These are phyloP conservation scores for Exophiala oligosperma DNA, from an alignment of 2,329 filamentous ascomycete genomes.

Conservation along the genomic window DNA sequence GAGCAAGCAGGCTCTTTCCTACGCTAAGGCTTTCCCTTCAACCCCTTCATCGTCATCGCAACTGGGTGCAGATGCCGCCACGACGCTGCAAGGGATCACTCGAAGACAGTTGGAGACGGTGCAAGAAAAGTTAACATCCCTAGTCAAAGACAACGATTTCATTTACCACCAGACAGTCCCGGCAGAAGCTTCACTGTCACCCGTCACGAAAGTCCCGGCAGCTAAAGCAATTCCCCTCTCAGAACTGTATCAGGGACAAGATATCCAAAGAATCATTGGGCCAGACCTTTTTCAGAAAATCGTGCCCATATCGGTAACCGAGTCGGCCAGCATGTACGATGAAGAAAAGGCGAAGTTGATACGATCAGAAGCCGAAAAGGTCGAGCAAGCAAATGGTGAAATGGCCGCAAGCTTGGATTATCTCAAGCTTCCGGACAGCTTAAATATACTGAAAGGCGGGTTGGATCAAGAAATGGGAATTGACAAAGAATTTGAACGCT, in stretches of 20 bases:
- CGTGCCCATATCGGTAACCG: slow-evolving; percentile 91
- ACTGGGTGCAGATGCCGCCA: slow-evolving; percentile 74
- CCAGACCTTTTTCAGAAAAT: slow-evolving; percentile 97
- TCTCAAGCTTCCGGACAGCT: slow-evolving; percentile 79
- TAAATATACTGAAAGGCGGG: slow-evolving; percentile 89
- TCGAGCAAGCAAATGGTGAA: slow-evolving; percentile 89
- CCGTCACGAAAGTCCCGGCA: slow-evolving; percentile 86
- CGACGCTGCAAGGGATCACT: slow-evolving; percentile 73
- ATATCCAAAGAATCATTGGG: slow-evolving; percentile 94
- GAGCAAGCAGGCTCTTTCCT: slow-evolving; percentile 74
- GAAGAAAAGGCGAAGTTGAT: slow-evolving; percentile 98
- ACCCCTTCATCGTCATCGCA: slow-evolving; percentile 80
- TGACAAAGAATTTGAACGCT: slow-evolving; percentile 87
- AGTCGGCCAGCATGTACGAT: slow-evolving; percentile 94
- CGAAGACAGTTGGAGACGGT: slow-evolving; percentile 79
- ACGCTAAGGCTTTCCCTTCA: slow-evolving; percentile 76
- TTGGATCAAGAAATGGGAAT: slow-evolving; percentile 85
- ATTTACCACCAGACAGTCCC: slow-evolving; percentile 96
- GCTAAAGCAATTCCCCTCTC: slow-evolving; percentile 97
- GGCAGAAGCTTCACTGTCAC: slow-evolving; percentile 74
- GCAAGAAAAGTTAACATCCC: slow-evolving; percentile 74
- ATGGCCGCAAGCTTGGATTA: slow-evolving; percentile 96
- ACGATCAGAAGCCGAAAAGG: slow-evolving; percentile 87
- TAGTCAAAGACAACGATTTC: slow-evolving; percentile 93
- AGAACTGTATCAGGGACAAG: slow-evolving; percentile 93